These are phyloP conservation scores for Psidium guajava DNA, from an alignment of 345 rosid genomes.

Conservation along the genomic window DNA sequence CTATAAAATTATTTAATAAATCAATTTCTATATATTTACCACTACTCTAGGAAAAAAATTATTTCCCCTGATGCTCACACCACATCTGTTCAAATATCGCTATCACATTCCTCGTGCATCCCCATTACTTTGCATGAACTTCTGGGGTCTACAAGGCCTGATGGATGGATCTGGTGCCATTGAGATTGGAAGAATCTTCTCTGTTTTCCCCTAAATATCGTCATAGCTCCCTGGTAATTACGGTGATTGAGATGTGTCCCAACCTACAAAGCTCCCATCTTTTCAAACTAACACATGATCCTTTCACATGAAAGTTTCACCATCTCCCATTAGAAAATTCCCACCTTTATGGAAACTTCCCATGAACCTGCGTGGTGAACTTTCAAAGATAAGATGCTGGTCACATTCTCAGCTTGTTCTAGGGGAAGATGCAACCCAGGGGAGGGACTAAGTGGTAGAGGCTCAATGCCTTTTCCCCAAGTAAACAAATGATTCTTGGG, in stretches of 20 bases:
- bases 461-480: neutral
- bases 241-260: neutral
- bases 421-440: neutral
- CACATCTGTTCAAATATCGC: neutral
- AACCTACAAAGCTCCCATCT: neutral
- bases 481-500: neutral
- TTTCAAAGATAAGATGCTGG: neutral
- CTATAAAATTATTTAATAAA: neutral
- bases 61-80: neutral
- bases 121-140: neutral
- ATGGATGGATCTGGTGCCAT: neutral
- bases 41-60: neutral
- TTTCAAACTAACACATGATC: neutral
- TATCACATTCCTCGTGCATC: neutral
- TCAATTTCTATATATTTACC: neutral
- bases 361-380: neutral
- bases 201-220: neutral
- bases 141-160: neutral
- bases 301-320: neutral
- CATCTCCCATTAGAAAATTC: neutral
- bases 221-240: neutral
- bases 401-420: neutral
- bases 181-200: neutral
- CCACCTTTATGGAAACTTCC: neutral
- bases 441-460: conserved; percentile 1